phyloP scores from a whole-genome alignment of 1,284 basidiomycete species.

The Exsudoporus floridanus region DNA sequence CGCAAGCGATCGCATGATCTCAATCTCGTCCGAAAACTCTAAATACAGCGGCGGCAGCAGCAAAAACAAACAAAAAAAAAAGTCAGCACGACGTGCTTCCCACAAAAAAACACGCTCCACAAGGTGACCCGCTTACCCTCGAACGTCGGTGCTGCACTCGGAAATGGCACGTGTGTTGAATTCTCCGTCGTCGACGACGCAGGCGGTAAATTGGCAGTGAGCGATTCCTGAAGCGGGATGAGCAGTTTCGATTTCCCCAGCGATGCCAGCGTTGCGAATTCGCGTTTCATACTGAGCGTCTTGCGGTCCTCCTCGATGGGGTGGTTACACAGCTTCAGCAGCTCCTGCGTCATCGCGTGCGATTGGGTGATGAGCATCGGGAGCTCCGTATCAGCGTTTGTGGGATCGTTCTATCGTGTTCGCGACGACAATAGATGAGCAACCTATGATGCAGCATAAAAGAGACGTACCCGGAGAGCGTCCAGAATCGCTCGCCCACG shows the following conservation, averaged over 20 bases:
- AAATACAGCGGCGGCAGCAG: neutral
- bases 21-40: slow-evolving; percentile 83
- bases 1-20: slow-evolving; percentile 92
- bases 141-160: slow-evolving; percentile 75
- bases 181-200: slow-evolving; percentile 55
- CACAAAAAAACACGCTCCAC: no score
- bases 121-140: no score
- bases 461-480: slow-evolving; percentile 56
- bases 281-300: slow-evolving; percentile 57
- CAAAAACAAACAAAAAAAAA: no score
- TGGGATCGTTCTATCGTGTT: slow-evolving; percentile 42
- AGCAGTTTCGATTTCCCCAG: slow-evolving; percentile 71
- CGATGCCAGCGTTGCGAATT: slow-evolving; percentile 61
- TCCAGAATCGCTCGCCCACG: slow-evolving; percentile 69
- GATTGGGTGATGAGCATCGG: slow-evolving; percentile 56
- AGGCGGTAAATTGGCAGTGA: slow-evolving; percentile 86
- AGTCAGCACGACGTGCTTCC: neutral
- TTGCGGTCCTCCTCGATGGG: slow-evolving; percentile 50
- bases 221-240: slow-evolving; percentile 90
- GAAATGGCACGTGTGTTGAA: slow-evolving; percentile 81
- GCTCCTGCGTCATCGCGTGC: slow-evolving; percentile 62
- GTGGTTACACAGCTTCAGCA: slow-evolving; percentile 68
- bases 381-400: slow-evolving; percentile 41
- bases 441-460: neutral
- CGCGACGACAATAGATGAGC: neutral